Base-by-base conservation (phyloP, 1,284 basidiomycete species). In the Fistulina hepatica region DNA sequence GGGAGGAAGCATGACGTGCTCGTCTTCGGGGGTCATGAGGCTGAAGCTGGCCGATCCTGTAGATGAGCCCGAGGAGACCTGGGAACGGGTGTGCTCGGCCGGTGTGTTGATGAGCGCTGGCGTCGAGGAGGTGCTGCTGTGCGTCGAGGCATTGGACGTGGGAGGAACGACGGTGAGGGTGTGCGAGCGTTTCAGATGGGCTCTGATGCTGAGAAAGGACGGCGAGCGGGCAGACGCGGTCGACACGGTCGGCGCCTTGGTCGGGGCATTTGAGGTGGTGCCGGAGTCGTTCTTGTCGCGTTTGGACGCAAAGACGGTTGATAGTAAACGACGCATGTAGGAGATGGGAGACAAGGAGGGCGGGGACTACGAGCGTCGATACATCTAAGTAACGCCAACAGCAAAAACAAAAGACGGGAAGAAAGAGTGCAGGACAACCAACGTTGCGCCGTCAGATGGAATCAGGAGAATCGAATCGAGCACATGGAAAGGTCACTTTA, bases 21-120 rank as follows among this genome's bases (percentile, higher is more conserved):
- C 57, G 44, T 79, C 75, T 47, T 80, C 76, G 24, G 76, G 76
- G 7, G 79, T 79, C 41, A 65, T 69, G 26, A 75, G 60, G 39
- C 63, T 67, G 41, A 74, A 60, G 33, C 69, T 72, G 32, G 69
- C 65, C 11, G 71, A 75, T 38, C 70, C 73, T 33, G 66, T 69
- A 2, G 76, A 79, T 7, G 78, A 74, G 15, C 71, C 70, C 10
- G 76, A 74, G 1, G 73, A 75, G 13, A 38, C 38, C n/a, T n/a
- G n/a, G n/a, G n/a, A n/a, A n/a, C n/a, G n/a, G n/a, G n/a, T n/a
- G n/a, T n/a, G n/a, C n/a, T 54, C 53, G 8, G 56, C 52, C 23
- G 52, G 53, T 47, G 60, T 54, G 39, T 51, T 55, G 41, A 37
- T 53, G 23, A 58, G 59, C 2, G 58, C 53, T 9, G 54, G 53